phyloP scores from a whole-genome alignment of 2,329 filamentous ascomycete species.

The Aspergillus ochraceus region DNA sequence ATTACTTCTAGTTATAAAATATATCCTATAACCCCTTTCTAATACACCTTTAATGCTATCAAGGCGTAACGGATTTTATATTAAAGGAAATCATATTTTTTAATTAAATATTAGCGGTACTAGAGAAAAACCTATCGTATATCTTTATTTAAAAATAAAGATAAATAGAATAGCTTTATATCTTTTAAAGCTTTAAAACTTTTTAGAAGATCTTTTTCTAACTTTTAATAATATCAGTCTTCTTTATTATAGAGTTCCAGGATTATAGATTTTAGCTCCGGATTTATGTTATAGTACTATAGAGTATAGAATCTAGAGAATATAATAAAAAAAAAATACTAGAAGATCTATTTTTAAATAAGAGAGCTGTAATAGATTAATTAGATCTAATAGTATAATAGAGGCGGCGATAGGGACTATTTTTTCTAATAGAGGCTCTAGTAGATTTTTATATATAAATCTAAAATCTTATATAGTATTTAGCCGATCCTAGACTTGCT shows the following conservation, averaged over 20 bases:
- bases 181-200: constrained; percentile 7
- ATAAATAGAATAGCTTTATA: too few relatives aligned
- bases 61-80: neutral
- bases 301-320: neutral
- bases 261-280: constrained; percentile 5
- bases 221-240: neutral
- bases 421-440: neutral
- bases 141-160: too few relatives aligned
- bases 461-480: neutral
- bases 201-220: constrained; percentile 2
- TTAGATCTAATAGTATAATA: neutral
- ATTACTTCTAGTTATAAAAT: neutral
- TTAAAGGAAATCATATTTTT: neutral
- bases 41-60: neutral
- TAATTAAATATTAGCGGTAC: too few relatives aligned
- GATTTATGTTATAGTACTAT: neutral
- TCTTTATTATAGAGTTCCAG: neutral
- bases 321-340: too few relatives aligned
- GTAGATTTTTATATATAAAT: neutral
- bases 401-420: neutral
- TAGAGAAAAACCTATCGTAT: too few relatives aligned
- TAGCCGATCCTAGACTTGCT: constrained; percentile 1
- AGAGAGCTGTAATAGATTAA: neutral
- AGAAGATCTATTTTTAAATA: neutral
- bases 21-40: neutral